Evolutionary conservation across 2,329 filamentous ascomycete species (phyloP), one percentile per base, ranked within the genome.

Genomic region (Trichoderma sp.): DNA sequence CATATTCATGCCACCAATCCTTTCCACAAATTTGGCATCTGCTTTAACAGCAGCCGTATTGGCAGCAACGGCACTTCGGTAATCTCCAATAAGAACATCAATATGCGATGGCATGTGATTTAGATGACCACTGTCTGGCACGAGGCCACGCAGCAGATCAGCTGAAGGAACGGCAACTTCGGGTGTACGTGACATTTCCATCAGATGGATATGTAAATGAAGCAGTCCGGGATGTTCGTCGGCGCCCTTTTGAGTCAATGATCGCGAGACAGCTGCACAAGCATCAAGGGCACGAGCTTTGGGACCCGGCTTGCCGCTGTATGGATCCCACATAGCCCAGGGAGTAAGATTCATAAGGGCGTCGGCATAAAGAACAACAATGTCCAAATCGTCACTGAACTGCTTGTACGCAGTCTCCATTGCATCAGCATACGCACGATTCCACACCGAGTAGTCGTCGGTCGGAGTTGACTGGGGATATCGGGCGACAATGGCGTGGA

Each of bases 101-200:
- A 65, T 47, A 34, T 34, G 39, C 6, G 62, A 65, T 8, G 67
- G 30, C 0, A 82, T 84, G 14, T 66, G 69, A 18, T 58, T 65
- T 2, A 92, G 80, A 78, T 93, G 91, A 0, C 90, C 90, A 0
- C 87, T 85, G 77, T 92, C 90, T 0, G 90, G 90, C 0, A 90
- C 86, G 2, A 92, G 83, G 9, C 82, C 83, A 43, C 90, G 87
- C 5, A 93, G 83, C n/a, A 82, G 79, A 75, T 92, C 86, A 7
- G 89, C 90, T 0, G 85, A 83, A 0, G 85, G 81, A 5, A 92
- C 76, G 0, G 89, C 91, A 4, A 80, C 77, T 77, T 92, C 90
- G 0, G 91, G 91, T 0, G 82, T 84, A 0, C 83, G 80, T 1
- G 90, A 92, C 90, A 92, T 92, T 76, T 93, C 91, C 86, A 92